Percentiles rank a stretch among this genome's conserved stretches.
Conservation (phyloP, 768 basidiomycete species). For the Mycena indigotica region DNA sequence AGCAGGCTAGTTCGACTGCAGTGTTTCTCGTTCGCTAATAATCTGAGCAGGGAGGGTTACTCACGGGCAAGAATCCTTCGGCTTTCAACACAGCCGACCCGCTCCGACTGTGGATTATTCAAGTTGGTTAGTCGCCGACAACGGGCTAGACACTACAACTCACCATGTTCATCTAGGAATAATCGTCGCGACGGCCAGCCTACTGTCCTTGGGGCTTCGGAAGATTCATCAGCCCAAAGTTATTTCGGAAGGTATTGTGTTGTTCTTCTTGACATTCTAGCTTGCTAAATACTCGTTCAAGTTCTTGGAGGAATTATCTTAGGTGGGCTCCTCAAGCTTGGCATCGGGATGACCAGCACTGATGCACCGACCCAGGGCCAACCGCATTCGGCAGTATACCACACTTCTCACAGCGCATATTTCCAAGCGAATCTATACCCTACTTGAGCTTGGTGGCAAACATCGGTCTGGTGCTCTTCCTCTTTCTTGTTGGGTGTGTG, state of each 20-base stretch:
- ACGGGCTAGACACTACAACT: background rate
- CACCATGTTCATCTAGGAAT: conserved; percentile 51
- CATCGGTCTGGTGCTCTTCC: conserved; percentile 84
- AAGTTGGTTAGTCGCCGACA: conserved; percentile 57
- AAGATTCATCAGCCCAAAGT: conserved; percentile 84
- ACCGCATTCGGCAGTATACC: conserved; percentile 77
- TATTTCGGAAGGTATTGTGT: conserved; percentile 66
- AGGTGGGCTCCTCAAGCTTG: conserved; percentile 42
- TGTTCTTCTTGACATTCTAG: too few relatives aligned
- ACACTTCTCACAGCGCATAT: conserved; percentile 83
- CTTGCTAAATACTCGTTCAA: background rate
- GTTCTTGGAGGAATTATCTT: conserved; percentile 90
- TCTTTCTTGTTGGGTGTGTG: conserved; percentile 81
- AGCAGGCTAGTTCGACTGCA: conserved; percentile 37
- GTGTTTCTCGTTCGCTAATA: background rate
- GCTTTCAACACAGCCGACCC: conserved; percentile 68
- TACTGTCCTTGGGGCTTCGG: conserved; percentile 71
- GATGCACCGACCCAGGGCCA: conserved; percentile 37
- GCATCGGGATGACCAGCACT: too few relatives aligned
- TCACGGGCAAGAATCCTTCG: conserved; percentile 76
- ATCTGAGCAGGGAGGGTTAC: conserved; percentile 62
- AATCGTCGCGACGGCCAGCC: conserved; percentile 78
- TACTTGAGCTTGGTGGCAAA: conserved; percentile 87
- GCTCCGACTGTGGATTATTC: conserved; percentile 74
- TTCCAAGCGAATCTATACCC: conserved; percentile 69